Evolutionary conservation across 2,329 filamentous ascomycete genomes (phyloP).

Genomic region (Beauveria pseudobassiana): DNA sequence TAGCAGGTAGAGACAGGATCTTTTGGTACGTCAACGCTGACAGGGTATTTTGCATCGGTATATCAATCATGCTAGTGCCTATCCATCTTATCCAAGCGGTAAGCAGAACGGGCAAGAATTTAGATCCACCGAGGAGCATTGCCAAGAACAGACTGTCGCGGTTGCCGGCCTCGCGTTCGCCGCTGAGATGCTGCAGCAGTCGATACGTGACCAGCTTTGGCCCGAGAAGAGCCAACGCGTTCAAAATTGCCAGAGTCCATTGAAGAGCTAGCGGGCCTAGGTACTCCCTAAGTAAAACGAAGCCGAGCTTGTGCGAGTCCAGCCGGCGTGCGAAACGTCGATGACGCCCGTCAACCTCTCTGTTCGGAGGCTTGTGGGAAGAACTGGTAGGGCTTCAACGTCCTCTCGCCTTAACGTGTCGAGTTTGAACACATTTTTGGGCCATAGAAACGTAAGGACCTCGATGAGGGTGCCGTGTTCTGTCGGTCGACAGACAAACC

Average conservation of each 20-base stretch:
- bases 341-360: neutral
- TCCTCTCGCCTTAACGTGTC: neutral
- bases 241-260: neutral
- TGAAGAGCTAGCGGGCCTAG: neutral
- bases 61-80: neutral
- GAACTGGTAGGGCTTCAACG: neutral
- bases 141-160: neutral
- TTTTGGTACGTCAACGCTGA: neutral
- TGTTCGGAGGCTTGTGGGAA: neutral
- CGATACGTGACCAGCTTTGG: neutral
- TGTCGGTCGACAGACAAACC: neutral
- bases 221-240: neutral
- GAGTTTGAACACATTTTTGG: neutral
- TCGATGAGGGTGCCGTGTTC: neutral
- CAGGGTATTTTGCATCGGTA: neutral
- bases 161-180: neutral
- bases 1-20: neutral
- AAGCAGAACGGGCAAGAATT: neutral
- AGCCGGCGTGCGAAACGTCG: neutral
- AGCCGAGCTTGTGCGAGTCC: neutral
- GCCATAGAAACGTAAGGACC: neutral
- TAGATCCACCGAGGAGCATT: neutral
- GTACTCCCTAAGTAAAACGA: neutral
- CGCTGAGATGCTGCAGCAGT: neutral
- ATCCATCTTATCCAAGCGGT: neutral